These are phyloP conservation scores for Emericellopsis atlantica DNA, from an alignment of 2,329 filamentous ascomycete genomes.

Conservation along the genomic window DNA sequence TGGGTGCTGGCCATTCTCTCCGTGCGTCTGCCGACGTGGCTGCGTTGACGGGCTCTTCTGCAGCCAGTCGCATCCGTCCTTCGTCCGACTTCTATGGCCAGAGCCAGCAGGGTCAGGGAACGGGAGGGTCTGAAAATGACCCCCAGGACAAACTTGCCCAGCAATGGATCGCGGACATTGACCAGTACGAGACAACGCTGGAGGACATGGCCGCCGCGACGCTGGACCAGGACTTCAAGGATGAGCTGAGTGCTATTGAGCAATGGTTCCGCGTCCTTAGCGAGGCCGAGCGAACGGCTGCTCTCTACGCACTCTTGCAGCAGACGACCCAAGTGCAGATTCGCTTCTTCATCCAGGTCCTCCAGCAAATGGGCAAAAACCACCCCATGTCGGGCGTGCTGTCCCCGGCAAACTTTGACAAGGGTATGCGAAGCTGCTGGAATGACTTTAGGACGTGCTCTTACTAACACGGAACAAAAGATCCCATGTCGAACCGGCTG, in stretches of 20 bases:
- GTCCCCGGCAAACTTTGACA: slow-evolving; percentile 92
- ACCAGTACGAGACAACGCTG: slow-evolving; percentile 96
- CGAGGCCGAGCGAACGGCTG: slow-evolving; percentile 90
- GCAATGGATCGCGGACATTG: slow-evolving; percentile 98
- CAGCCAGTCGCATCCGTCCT: slow-evolving; percentile 73
- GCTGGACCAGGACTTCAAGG: slow-evolving; percentile 98
- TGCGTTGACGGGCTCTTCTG: slow-evolving; percentile 54
- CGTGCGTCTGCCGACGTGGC: slow-evolving; percentile 96
- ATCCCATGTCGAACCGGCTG: slow-evolving; percentile 92
- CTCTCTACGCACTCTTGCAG: slow-evolving; percentile 87
- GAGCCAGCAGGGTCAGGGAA: slow-evolving; percentile 52
- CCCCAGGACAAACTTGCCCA: slow-evolving; percentile 87
- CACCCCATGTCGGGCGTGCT: slow-evolving; percentile 94
- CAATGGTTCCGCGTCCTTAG: slow-evolving; percentile 98
- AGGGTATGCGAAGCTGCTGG: slow-evolving; percentile 45
- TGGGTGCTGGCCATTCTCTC: slow-evolving; percentile 72
- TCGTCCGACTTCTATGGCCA: slow-evolving; percentile 92
- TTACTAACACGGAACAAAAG: slow-evolving; percentile 28
- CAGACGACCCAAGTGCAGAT: slow-evolving; percentile 99
- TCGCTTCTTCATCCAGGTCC: slow-evolving; percentile 95
- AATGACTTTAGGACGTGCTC: background rate
- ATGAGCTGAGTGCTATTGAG: slow-evolving; percentile 96
- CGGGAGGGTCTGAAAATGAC: slow-evolving; percentile 60
- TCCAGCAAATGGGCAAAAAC: slow-evolving; percentile 98
- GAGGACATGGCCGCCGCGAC: slow-evolving; percentile 99